phyloP scores from a whole-genome alignment of 306 rosid genomes.

The Vigna reflexopilosa region DNA sequence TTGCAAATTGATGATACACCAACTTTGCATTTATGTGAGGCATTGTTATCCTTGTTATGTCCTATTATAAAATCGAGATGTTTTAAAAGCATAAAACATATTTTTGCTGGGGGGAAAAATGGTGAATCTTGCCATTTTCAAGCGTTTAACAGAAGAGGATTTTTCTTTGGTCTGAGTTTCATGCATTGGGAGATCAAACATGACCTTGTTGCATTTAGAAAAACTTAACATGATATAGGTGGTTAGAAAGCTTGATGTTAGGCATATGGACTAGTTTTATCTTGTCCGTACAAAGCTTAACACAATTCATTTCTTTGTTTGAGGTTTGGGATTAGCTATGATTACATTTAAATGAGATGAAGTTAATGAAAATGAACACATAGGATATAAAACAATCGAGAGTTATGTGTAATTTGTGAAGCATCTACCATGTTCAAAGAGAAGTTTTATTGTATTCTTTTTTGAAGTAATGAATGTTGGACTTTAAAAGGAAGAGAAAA shows the following conservation, averaged over 20 bases:
- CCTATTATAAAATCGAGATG: background rate
- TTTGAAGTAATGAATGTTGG: background rate
- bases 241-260: background rate
- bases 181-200: background rate
- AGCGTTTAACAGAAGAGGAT: background rate
- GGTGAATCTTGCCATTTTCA: background rate
- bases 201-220: background rate
- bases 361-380: background rate
- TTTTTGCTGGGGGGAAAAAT: no score
- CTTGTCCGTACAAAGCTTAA: background rate
- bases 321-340: background rate
- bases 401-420: background rate
- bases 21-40: conserved; percentile 43
- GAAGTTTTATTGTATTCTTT: background rate
- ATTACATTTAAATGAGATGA: no score
- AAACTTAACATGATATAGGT: background rate
- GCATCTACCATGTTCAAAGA: background rate
- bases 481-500: background rate
- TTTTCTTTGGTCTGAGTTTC: background rate
- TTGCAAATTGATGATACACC: conserved; percentile 41
- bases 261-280: no score
- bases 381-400: no score
- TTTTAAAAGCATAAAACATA: background rate
- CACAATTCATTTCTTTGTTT: background rate
- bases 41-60: conserved; percentile 11